Percentiles rank a stretch among this genome's conserved stretches.
These are phyloP conservation scores for Stagonosporopsis rhizophila DNA, from an alignment of 2,329 filamentous ascomycete species.

Conservation along the genomic window DNA sequence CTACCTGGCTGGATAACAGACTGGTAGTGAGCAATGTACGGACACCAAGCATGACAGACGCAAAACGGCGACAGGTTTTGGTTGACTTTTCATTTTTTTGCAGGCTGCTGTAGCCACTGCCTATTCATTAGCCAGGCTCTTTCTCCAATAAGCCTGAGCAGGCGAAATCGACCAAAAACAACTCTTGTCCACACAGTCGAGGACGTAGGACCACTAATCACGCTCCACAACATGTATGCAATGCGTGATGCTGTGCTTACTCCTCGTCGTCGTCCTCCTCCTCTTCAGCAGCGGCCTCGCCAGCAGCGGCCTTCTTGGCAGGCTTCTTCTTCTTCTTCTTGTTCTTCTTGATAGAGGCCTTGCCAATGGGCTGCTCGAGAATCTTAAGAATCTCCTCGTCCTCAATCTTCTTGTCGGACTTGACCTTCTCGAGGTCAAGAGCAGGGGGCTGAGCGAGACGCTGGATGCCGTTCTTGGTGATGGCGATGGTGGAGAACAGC, in stretches of 20 bases:
- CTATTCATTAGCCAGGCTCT: constrained; percentile 1
- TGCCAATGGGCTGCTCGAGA: constrained; percentile 81
- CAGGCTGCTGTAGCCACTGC: constrained; percentile 22
- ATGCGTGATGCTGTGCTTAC: constrained; percentile 17
- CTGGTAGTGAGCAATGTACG: neutral
- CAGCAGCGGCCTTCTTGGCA: constrained; percentile 69
- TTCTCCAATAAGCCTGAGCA: neutral
- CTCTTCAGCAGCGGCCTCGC: constrained; percentile 47
- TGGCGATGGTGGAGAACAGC: constrained; percentile 88
- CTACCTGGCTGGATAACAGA: neutral
- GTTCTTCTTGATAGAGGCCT: constrained; percentile 75
- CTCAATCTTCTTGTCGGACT: constrained; percentile 97
- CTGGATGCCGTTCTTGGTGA: constrained; percentile 96
- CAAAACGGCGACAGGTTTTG: neutral
- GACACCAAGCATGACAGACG: neutral
- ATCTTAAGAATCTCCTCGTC: constrained; percentile 97
- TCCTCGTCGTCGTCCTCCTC: constrained; percentile 50
- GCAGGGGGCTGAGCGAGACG: constrained; percentile 79
- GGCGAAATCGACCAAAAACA: constrained; percentile 18
- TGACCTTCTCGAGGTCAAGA: constrained; percentile 80
- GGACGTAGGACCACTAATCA: neutral
- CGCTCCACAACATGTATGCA: constrained; percentile 1
- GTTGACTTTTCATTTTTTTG: constrained; percentile 24
- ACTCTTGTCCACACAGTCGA: neutral
- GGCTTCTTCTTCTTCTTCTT: constrained; percentile 81